Evolutionary conservation across 208 protist genomes (phyloP), one percentile per base, ranked within the genome.

Genomic region (Leishmania amazonensis): DNA sequence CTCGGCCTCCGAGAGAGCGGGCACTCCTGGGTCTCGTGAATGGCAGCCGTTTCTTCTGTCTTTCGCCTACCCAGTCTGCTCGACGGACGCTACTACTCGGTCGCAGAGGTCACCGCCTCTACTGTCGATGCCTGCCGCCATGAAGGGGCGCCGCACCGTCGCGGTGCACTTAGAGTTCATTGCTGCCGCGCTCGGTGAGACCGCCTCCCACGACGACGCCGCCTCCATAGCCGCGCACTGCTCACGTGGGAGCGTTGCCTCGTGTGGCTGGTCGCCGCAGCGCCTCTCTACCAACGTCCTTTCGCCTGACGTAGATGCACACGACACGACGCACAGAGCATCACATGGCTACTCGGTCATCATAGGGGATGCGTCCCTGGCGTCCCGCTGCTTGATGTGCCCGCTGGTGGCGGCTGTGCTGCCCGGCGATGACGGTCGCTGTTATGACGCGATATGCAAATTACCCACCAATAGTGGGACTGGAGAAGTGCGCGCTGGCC

Each of bases 281-380:
- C 9, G 13, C 38, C n/a, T 13, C 21, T 47, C 68, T 31, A 8
- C 35, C 15, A 21, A n/a, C 49, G 7, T 49, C 68, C 5, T 5
- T 75, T 71, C 79, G 6, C 7, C 71, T 35, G 45, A 38, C 54
- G 45, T 11, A 51, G 49, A 31, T 62, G n/a, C 47, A 40, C 2
- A 49, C 65, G 13, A 7, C 57, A 47, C 19, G 53, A 75, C 40
- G 42, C 75, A 38, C 57, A 24, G 31, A 49, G 24, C 75, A 49
- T 42, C 75, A 47, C 75, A 64, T n/a, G 75, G 82, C 40, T 79
- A 76, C 54, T 75, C 82, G 0, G 17, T 85, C 45, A 47, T 85
- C 38, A 51, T 76, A 57, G 78, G 78, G 0, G 77, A 79, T 42
- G 64, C 72, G 4, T 85, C 78, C 1, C 62, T 67, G 15, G 51